phyloP scores from a whole-genome alignment of 208 protist species.

The Acanthamoeba healyi region DNA sequence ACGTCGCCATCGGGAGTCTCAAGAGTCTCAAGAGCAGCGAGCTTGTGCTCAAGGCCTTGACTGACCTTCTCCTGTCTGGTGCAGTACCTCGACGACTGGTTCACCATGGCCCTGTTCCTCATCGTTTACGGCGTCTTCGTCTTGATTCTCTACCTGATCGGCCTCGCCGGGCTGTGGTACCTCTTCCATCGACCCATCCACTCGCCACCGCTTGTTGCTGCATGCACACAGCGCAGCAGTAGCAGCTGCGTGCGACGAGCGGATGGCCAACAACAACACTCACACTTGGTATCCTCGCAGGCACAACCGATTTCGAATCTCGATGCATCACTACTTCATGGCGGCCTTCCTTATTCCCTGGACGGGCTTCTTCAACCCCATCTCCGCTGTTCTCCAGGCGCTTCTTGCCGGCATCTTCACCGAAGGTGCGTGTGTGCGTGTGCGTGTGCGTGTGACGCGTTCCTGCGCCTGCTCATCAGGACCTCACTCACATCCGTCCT shows the following conservation, averaged over 20 bases:
- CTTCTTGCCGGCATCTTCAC: constrained; percentile 66
- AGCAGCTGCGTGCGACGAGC: too few relatives aligned
- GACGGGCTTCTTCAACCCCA: constrained; percentile 72
- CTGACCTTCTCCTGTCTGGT: too few relatives aligned
- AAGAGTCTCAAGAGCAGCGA: not conserved
- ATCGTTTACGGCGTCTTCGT: constrained; percentile 11
- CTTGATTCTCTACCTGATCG: constrained; percentile 10
- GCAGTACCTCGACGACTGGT: constrained; percentile 56
- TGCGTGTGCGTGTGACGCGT: not conserved
- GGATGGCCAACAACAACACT: not conserved
- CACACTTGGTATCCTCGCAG: not conserved
- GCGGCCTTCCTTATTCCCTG: constrained; percentile 50
- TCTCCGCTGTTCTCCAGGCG: constrained; percentile 56
- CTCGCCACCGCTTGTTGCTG: too few relatives aligned
- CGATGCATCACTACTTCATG: constrained; percentile 68
- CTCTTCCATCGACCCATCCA: not conserved
- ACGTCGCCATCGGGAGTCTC: not conserved
- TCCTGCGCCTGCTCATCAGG: too few relatives aligned
- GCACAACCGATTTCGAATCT: constrained; percentile 39
- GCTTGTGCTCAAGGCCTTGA: too few relatives aligned
- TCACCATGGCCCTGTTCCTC: constrained; percentile 12
- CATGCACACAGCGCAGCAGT: too few relatives aligned
- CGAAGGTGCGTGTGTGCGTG: constrained; percentile 6
- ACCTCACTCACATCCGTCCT: not conserved
- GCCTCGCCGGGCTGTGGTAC: constrained; percentile 51